These are phyloP conservation scores for Fusarium sororula DNA, from an alignment of 2,329 filamentous ascomycete species.

Conservation along the genomic window DNA sequence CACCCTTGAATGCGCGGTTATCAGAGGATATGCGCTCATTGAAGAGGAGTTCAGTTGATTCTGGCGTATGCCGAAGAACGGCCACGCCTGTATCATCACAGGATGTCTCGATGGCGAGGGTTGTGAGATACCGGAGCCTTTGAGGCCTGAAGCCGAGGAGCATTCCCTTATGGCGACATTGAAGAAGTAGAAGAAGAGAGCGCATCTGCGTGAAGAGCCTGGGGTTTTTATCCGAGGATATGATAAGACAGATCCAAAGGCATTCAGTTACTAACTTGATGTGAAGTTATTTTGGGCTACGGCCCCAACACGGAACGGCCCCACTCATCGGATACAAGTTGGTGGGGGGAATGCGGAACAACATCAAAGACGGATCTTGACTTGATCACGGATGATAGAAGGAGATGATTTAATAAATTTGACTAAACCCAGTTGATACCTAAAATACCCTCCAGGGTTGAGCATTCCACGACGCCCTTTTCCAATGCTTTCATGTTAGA, in stretches of 20 bases:
- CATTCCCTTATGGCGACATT: background rate
- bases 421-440: background rate
- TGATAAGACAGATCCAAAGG: background rate
- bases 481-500: conserved; percentile 28
- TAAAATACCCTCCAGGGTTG: background rate
- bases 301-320: background rate
- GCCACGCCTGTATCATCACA: conserved; percentile 96
- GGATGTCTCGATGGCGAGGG: conserved; percentile 82
- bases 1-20: conserved; percentile 77
- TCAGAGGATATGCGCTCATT: conserved; percentile 85
- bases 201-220: conserved; percentile 22
- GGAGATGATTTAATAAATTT: background rate
- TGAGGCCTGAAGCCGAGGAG: background rate
- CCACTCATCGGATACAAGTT: background rate
- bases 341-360: background rate
- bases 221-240: background rate
- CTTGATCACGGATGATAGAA: too few species aligned
- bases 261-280: background rate
- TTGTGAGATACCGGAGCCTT: conserved; percentile 53
- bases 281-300: background rate
- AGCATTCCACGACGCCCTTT: conserved; percentile 13
- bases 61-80: conserved; percentile 69
- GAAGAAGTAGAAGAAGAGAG: background rate
- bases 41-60: conserved; percentile 71
- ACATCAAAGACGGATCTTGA: background rate